A percentile compares a stretch with the other conserved stretches of the same genome.
These are phyloP conservation scores for Arctium minus DNA, from an alignment of 129 eudicot species.

Conservation along the genomic window DNA sequence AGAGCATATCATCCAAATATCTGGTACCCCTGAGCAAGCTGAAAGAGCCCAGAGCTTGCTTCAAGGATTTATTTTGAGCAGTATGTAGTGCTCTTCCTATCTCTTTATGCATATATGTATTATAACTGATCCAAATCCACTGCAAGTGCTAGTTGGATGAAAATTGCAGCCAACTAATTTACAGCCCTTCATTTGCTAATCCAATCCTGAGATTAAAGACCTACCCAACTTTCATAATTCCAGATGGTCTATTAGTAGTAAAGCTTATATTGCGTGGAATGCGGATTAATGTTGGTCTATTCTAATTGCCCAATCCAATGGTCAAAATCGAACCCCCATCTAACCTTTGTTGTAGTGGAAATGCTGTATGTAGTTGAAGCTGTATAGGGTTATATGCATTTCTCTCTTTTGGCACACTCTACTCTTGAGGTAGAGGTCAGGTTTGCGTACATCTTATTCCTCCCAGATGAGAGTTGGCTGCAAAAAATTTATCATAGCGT, in stretches of 20 bases:
- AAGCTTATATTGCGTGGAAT: background rate
- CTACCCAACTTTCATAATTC: background rate
- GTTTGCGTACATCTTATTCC: background rate
- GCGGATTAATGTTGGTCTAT: background rate
- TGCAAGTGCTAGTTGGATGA: background rate
- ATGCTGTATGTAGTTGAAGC: background rate
- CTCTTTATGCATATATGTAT: background rate
- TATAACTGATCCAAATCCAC: background rate
- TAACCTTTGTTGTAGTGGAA: background rate
- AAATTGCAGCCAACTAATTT: background rate
- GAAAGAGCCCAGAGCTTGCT: conserved; percentile 99
- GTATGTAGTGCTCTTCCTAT: conserved; percentile 39
- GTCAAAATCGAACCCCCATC: background rate
- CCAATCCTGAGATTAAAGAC: background rate
- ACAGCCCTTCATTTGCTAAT: background rate
- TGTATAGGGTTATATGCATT: background rate
- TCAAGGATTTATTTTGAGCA: conserved; percentile 94
- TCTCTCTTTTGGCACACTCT: background rate
- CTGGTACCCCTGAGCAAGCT: conserved; percentile 95
- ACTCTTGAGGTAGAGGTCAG: background rate
- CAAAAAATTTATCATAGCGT: background rate
- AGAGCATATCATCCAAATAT: conserved; percentile 79
- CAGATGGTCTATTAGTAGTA: background rate
- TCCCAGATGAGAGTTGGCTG: background rate
- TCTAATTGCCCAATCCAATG: background rate